These are phyloP conservation scores for Astrothelium macrocarpum DNA, from an alignment of 495 filamentous ascomycete species.

Conservation along the genomic window DNA sequence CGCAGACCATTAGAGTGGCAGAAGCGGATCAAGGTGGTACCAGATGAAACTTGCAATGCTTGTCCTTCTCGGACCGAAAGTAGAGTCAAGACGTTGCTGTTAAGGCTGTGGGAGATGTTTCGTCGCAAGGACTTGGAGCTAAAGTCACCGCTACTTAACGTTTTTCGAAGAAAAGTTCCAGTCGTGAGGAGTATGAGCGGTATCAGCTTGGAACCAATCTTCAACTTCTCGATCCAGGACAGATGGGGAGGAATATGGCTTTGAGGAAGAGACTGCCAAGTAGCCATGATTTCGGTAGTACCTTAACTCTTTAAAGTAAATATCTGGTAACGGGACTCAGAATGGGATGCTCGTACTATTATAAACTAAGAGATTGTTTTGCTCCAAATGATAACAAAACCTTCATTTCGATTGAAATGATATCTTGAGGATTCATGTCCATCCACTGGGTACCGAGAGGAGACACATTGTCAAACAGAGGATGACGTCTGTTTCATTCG, in stretches of 20 bases:
- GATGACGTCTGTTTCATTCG: too few relatives aligned
- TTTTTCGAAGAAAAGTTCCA: background rate
- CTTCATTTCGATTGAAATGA: too few relatives aligned
- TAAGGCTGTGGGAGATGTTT: background rate
- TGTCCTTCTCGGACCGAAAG: background rate
- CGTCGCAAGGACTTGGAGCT: background rate
- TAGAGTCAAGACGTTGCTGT: background rate
- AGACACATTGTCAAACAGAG: too few relatives aligned
- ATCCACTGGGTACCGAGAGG: too few relatives aligned
- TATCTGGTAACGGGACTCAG: too few relatives aligned
- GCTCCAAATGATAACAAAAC: too few relatives aligned
- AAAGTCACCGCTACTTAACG: background rate
- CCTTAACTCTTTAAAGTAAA: too few relatives aligned
- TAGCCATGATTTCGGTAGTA: too few relatives aligned
- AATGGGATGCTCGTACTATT: too few relatives aligned
- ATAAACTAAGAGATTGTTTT: too few relatives aligned
- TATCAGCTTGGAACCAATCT: background rate
- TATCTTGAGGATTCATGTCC: too few relatives aligned
- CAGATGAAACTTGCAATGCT: background rate
- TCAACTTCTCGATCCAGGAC: background rate
- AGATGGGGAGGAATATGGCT: background rate
- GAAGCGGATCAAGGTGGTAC: background rate
- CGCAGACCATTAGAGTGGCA: background rate
- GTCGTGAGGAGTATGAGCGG: background rate
- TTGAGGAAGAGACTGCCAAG: background rate